Percentiles rank a stretch among this genome's conserved stretches.
phyloP scores from a whole-genome alignment of 164 flowering plant genomes.

The Vitis rupestris region DNA sequence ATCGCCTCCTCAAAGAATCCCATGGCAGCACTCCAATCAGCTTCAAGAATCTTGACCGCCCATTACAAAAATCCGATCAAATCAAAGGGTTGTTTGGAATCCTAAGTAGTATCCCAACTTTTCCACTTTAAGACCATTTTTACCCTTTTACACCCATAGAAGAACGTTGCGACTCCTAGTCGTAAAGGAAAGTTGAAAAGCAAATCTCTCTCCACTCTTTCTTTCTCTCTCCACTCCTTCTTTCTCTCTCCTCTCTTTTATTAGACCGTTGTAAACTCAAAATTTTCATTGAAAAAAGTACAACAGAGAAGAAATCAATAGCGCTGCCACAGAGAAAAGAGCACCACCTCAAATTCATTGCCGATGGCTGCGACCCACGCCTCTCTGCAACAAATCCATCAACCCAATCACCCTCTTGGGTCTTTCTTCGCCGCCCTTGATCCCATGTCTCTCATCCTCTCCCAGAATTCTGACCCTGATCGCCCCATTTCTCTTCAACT shows the following conservation, averaged over 20 bases:
- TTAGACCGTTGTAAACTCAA: conserved; percentile 31
- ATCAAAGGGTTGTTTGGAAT: conserved; percentile 1
- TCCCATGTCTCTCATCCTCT: conserved; percentile 37
- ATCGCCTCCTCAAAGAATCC: too few species aligned
- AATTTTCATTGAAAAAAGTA: neutral
- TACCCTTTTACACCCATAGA: neutral
- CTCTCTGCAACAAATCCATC: conserved; percentile 21
- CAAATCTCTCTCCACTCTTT: neutral
- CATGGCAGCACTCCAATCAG: too few species aligned
- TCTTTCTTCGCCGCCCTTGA: conserved; percentile 40
- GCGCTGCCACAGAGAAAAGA: neutral
- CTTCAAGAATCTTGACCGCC: too few species aligned
- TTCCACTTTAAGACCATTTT: neutral
- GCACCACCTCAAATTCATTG: conserved; percentile 4
- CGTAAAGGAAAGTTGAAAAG: neutral
- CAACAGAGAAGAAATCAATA: conserved; percentile 1
- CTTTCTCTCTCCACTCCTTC: neutral
- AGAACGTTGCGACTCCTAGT: conserved; percentile 12
- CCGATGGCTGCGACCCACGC: conserved; percentile 31
- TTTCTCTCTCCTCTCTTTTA: conserved; percentile 5
- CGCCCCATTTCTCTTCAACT: conserved; percentile 19
- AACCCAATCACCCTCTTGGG: conserved; percentile 14
- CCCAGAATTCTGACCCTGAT: conserved; percentile 30
- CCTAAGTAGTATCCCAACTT: conserved; percentile 5
- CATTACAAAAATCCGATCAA: neutral